These are phyloP conservation scores for Geoglossum glabrum DNA, from an alignment of 495 filamentous ascomycete species.

Conservation along the genomic window DNA sequence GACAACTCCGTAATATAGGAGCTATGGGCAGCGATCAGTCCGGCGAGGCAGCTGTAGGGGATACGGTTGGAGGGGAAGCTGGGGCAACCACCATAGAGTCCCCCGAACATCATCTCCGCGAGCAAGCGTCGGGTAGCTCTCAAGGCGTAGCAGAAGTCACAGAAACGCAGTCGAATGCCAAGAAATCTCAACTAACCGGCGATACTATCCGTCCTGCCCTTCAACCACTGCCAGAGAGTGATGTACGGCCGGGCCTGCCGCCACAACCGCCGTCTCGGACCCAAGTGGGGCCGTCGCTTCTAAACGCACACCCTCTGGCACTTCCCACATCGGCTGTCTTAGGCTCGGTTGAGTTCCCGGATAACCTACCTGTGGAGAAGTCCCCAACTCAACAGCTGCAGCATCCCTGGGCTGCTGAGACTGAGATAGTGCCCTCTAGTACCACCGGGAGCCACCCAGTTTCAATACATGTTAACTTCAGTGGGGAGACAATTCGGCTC, in stretches of 20 bases:
- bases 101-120: background rate
- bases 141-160: background rate
- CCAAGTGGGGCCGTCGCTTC: background rate
- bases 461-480: background rate
- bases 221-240: background rate
- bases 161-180: background rate
- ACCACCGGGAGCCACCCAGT: background rate
- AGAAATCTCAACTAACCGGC: background rate
- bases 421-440: background rate
- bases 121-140: background rate
- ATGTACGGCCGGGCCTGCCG: background rate
- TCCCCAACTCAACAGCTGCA: background rate
- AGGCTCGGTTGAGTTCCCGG: background rate
- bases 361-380: background rate
- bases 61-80: background rate
- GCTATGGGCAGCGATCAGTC: background rate
- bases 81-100: background rate
- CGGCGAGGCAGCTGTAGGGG: background rate
- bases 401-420: background rate
- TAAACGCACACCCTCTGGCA: background rate
- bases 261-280: background rate
- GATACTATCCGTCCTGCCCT: background rate
- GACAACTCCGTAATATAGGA: constrained; percentile 18
- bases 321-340: background rate
- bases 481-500: background rate